phyloP scores from a whole-genome alignment of 495 filamentous ascomycete species.

The Annulohypoxylon stygium region DNA sequence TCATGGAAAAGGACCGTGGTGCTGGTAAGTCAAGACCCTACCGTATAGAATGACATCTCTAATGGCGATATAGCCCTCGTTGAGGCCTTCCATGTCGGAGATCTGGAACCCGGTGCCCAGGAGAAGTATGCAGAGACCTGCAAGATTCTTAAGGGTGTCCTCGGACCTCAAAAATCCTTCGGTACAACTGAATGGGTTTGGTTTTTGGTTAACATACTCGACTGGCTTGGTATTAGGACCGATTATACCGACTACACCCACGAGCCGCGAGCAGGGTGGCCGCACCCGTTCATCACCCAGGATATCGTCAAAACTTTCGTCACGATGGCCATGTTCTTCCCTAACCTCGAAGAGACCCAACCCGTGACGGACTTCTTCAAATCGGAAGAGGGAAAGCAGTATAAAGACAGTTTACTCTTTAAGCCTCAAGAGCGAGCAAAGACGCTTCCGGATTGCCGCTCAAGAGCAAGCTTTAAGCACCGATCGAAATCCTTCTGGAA shows the following conservation, averaged over 20 bases:
- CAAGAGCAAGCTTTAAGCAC: conserved; percentile 51
- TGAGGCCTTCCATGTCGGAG: conserved; percentile 58
- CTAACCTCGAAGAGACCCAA: conserved; percentile 44
- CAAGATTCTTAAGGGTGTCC: conserved; percentile 51
- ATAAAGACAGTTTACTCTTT: conserved; percentile 55
- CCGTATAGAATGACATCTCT: not conserved
- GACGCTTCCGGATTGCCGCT: conserved; percentile 51
- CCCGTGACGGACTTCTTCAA: conserved; percentile 50
- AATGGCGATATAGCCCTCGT: conserved; percentile 55
- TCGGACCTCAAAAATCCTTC: conserved; percentile 44
- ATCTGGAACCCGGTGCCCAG: conserved; percentile 57
- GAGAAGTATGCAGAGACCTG: conserved; percentile 53
- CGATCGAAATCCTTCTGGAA: conserved; percentile 55
- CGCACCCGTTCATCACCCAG: conserved; percentile 57
- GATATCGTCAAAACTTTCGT: conserved; percentile 58
- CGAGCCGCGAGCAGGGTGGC: conserved; percentile 44
- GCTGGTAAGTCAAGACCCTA: conserved; percentile 25
- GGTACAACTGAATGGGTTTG: conserved; percentile 49
- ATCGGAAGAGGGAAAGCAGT: conserved; percentile 47
- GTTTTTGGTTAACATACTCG: conserved; percentile 51
- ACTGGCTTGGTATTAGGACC: conserved; percentile 53
- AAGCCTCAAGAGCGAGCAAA: conserved; percentile 55
- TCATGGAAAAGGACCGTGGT: conserved; percentile 45
- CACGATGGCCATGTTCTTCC: conserved; percentile 60
- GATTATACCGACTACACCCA: conserved; percentile 47